phyloP scores from a whole-genome alignment of 2,329 filamentous ascomycete genomes.

The Lasiodiplodia citricola region DNA sequence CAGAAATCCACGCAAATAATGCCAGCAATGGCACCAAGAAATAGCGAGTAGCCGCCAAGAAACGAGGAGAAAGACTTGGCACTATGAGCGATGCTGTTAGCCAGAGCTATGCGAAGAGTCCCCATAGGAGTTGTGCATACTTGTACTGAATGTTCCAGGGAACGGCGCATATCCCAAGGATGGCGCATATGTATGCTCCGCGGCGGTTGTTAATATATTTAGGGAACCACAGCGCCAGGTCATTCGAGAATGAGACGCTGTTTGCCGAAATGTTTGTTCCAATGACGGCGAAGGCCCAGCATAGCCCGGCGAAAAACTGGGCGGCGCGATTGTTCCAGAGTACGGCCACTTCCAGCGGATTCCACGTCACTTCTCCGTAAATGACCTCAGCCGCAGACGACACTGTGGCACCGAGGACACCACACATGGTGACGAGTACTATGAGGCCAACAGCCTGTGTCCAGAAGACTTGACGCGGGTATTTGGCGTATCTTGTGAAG shows the following conservation, averaged over 20 bases:
- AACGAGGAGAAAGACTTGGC: slow-evolving; percentile 43
- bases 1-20: slow-evolving; percentile 35
- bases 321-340: slow-evolving; percentile 28
- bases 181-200: slow-evolving; percentile 42
- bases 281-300: slow-evolving; percentile 27
- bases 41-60: slow-evolving; percentile 37
- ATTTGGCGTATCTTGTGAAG: slow-evolving; percentile 23
- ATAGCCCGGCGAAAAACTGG: slow-evolving; percentile 23
- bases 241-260: slow-evolving; percentile 25
- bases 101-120: slow-evolving; percentile 40
- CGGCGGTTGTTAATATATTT: slow-evolving; percentile 32
- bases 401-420: slow-evolving; percentile 21
- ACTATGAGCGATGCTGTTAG: background rate
- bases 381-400: slow-evolving; percentile 26
- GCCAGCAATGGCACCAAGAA: slow-evolving; percentile 36
- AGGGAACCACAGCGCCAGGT: slow-evolving; percentile 26
- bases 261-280: slow-evolving; percentile 30
- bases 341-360: slow-evolving; percentile 34
- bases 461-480: slow-evolving; percentile 23
- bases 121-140: slow-evolving; percentile 26
- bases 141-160: slow-evolving; percentile 24
- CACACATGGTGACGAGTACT: slow-evolving; percentile 17
- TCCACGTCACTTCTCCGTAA: slow-evolving; percentile 30
- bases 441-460: slow-evolving; percentile 21
- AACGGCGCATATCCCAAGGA: slow-evolving; percentile 40